phyloP scores from a whole-genome alignment of 345 rosid species.

The Erodium maritimum region DNA sequence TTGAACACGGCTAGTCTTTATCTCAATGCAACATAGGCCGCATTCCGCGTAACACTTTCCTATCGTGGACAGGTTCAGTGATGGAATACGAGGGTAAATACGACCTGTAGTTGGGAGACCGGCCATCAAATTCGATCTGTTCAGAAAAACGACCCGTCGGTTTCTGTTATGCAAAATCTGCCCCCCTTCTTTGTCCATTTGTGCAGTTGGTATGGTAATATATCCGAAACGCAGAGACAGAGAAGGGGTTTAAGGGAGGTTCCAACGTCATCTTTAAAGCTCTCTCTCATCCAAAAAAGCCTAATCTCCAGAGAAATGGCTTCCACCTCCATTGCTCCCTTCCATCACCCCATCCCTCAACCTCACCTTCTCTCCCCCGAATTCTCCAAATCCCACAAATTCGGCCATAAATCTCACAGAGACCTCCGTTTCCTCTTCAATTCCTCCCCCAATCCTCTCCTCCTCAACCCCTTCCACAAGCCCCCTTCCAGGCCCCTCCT shows the following conservation, averaged over 20 bases:
- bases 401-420: conserved; percentile 25
- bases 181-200: no score
- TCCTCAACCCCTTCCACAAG: conserved; percentile 18
- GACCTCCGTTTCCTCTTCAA: conserved; percentile 24
- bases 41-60: no score
- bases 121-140: no score
- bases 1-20: no score
- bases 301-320: conserved; percentile 10
- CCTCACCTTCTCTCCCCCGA: conserved; percentile 11
- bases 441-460: conserved; percentile 19
- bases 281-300: neutral
- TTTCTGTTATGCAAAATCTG: no score
- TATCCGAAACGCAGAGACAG: neutral
- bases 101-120: no score
- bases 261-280: neutral
- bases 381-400: conserved; percentile 18
- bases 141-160: no score
- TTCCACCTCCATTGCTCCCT: conserved; percentile 4
- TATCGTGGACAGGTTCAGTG: no score
- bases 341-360: conserved; percentile 10
- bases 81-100: no score
- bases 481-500: conserved; percentile 18
- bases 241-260: conserved; percentile 12
- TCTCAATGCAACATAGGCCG: no score
- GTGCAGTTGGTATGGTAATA: no score